Percentiles rank a stretch among this genome's conserved stretches.
Conservation (phyloP, 352 stramenopile species). For the Achlya hypogyna region DNA sequence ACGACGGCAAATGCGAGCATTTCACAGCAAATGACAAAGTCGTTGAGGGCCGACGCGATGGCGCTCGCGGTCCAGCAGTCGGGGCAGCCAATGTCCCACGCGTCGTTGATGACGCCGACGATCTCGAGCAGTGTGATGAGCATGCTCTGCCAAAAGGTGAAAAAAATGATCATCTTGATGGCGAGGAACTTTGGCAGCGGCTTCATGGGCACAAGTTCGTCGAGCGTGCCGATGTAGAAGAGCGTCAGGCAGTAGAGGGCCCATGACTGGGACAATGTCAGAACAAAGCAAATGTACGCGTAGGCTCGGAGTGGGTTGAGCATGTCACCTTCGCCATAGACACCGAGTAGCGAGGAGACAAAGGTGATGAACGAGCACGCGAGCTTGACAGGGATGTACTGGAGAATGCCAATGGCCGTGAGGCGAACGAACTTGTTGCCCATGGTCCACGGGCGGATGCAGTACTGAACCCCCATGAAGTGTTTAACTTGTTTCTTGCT, state of each 20-base stretch:
- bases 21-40: slow-evolving; percentile 93
- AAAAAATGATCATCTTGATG: slow-evolving; percentile 94
- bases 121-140: slow-evolving; percentile 85
- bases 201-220: slow-evolving; percentile 82
- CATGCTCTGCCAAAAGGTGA: slow-evolving; percentile 92
- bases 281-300: slow-evolving; percentile 86
- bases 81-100: slow-evolving; percentile 76
- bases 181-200: slow-evolving; percentile 90
- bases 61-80: slow-evolving; percentile 78
- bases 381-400: slow-evolving; percentile 89
- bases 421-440: slow-evolving; percentile 88
- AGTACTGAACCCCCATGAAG: slow-evolving; percentile 67
- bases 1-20: slow-evolving; percentile 90
- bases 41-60: slow-evolving; percentile 85
- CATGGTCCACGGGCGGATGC: slow-evolving; percentile 84
- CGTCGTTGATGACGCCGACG: slow-evolving; percentile 75
- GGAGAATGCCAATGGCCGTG: slow-evolving; percentile 88
- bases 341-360: slow-evolving; percentile 67
- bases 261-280: slow-evolving; percentile 86
- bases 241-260: slow-evolving; percentile 91
- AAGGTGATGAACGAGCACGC: slow-evolving; percentile 82
- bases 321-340: slow-evolving; percentile 87
- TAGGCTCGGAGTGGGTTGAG: slow-evolving; percentile 74
- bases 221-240: slow-evolving; percentile 88
- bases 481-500: slow-evolving; percentile 81